Evolutionary conservation across 768 basidiomycete species (phyloP).

Genomic region (Amanita exitialis): DNA sequence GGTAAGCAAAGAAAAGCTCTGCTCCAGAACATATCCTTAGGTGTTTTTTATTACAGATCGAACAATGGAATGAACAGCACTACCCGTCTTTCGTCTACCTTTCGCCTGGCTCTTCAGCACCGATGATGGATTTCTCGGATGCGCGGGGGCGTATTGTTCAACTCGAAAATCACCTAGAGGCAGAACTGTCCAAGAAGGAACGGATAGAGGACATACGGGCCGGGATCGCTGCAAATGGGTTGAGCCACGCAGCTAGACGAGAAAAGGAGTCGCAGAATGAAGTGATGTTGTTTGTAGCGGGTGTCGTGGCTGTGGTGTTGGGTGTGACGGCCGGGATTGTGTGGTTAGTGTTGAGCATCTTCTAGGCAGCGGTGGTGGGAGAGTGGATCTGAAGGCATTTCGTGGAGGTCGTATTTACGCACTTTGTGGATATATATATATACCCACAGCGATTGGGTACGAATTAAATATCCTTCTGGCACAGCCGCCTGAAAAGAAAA

Average conservation of each 20-base stretch:
- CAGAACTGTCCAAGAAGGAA: conserved; percentile 20
- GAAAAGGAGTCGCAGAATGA: conserved; percentile 13
- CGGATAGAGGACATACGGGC: conserved; percentile 18
- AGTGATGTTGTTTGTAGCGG: conserved; percentile 20
- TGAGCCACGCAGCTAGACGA: neutral
- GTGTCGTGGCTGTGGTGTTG: conserved; percentile 16
- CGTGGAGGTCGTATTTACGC: neutral
- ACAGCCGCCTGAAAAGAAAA: neutral
- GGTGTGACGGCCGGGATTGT: conserved; percentile 14
- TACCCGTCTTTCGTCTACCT: conserved; percentile 83
- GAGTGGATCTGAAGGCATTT: neutral
- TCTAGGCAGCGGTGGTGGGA: neutral
- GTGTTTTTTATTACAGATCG: conserved; percentile 43
- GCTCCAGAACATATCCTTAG: conserved; percentile 8
- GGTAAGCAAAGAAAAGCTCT: conserved; percentile 29
- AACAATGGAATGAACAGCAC: conserved; percentile 88
- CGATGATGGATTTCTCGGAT: conserved; percentile 38
- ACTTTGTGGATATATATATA: neutral
- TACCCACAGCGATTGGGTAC: too few species aligned
- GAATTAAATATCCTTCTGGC: too few species aligned
- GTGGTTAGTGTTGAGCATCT: conserved; percentile 12
- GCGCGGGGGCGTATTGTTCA: conserved; percentile 44
- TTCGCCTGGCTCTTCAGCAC: conserved; percentile 11
- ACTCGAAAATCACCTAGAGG: conserved; percentile 31
- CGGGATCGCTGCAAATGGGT: conserved; percentile 6